A percentile compares a stretch with the other conserved stretches of the same genome.
Conservation (phyloP, 2,329 filamentous ascomycete genomes). For the Chalaropsis thielavioides region DNA sequence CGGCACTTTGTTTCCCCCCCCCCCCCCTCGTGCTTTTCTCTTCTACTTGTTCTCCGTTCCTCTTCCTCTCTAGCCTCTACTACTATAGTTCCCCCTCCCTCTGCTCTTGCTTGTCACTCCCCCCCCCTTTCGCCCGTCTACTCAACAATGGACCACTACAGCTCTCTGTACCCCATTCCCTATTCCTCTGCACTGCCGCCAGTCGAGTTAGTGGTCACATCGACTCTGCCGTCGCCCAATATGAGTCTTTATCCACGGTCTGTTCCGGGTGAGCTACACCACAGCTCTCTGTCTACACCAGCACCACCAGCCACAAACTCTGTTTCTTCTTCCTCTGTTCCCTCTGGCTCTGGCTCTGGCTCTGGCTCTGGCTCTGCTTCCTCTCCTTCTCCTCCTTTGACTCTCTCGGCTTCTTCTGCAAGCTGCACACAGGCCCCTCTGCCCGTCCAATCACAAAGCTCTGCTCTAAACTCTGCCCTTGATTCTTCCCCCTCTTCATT, state of each 20-base stretch:
- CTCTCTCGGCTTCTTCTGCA: not conserved
- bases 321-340: not conserved
- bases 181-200: conserved; percentile 14
- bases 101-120: not conserved
- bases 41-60: conserved; percentile 16
- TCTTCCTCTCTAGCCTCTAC: conserved; percentile 16
- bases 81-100: conserved; percentile 14
- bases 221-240: conserved; percentile 12
- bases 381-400: not conserved
- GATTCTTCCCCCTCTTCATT: conserved; percentile 7
- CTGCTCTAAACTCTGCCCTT: conserved; percentile 7
- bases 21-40: not conserved
- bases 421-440: conserved; percentile 1
- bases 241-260: conserved; percentile 11
- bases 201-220: conserved; percentile 11
- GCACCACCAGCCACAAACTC: not conserved
- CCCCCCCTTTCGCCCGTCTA: not conserved
- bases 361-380: not conserved
- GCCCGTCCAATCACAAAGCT: conserved; percentile 8
- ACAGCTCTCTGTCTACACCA: not conserved
- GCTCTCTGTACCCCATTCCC: conserved; percentile 6
- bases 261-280: not conserved
- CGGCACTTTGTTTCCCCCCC: conserved; percentile 1
- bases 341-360: not conserved
- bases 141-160: conserved; percentile 8